Conservation (phyloP, 768 basidiomycete species). For the Tulasnella sp. region DNA sequence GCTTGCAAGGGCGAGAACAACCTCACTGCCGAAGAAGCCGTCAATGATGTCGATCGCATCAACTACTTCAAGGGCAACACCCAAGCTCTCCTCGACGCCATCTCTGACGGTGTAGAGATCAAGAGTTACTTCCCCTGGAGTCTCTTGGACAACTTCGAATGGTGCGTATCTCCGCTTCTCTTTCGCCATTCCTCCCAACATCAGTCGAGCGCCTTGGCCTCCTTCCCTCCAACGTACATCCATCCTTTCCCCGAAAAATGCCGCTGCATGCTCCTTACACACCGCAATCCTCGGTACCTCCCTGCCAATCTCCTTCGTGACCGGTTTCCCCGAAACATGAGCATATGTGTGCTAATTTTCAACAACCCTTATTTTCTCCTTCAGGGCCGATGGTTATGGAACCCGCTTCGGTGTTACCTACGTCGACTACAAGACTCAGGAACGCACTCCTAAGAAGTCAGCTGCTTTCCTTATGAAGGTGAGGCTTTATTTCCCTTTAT, state of each 20-base stretch:
- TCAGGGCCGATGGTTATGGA: constrained; percentile 59
- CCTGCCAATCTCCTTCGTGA: background rate
- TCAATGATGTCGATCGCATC: constrained; percentile 60
- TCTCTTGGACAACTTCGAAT: constrained; percentile 71
- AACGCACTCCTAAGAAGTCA: constrained; percentile 62
- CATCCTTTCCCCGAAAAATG: constrained; percentile 8
- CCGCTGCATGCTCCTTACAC: background rate
- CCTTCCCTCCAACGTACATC: background rate
- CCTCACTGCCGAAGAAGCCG: constrained; percentile 51
- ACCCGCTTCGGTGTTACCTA: constrained; percentile 71
- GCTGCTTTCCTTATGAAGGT: constrained; percentile 57
- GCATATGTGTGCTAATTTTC: constrained; percentile 4
- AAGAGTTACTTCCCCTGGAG: constrained; percentile 67
- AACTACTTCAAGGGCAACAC: constrained; percentile 63
- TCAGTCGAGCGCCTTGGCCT: background rate
- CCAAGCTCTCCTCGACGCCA: constrained; percentile 52
- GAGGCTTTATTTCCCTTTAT: constrained; percentile 23
- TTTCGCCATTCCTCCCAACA: background rate
- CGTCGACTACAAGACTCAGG: constrained; percentile 65
- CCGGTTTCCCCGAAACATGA: constrained; percentile 3
- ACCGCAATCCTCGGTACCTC: background rate
- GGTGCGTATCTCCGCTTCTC: constrained; percentile 38
- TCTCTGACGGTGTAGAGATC: constrained; percentile 63
- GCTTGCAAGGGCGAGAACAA: constrained; percentile 61
- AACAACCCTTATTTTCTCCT: background rate